Evolutionary conservation across 495 filamentous ascomycete genomes (phyloP), one percentile per base, ranked within the genome.

Genomic region (Cercophora scortea): DNA sequence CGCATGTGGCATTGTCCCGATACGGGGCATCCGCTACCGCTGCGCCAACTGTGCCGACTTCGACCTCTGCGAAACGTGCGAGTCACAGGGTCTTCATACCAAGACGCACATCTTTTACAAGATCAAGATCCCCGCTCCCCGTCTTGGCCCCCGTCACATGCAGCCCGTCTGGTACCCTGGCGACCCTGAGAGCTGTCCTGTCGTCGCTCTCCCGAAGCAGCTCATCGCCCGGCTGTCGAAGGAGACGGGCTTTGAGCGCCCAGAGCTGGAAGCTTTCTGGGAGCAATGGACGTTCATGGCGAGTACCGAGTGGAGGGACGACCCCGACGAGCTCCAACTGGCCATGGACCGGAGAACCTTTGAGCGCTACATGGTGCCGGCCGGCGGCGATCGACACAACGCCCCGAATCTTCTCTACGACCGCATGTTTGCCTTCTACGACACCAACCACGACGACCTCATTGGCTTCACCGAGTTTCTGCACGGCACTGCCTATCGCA

Each of bases 81-180:
- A 96, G 69, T 82, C 87, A 5, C 82, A 88, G 64, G 82, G 87
- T 48, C 73, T 89, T 0, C 94, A 99, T 64, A 82, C 78, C 54
- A 95, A 92, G 69, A 95, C 90, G 0, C 93, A 98, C 71, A 73
- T 98, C 42, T 96, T 98, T 74, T 95, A 92, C 75, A 97, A 97
- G 67, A 85, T 78, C 62, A 69, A 67, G 47, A 58, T 78, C 19
- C 74, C 74, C 11, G 71, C 71, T 41, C 73, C 74, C 1, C 64
- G 73, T 11, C 67, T 76, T 17, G 71, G 69, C 47, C 67, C 70
- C 39, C 65, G 73, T 46, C 81, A 90, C 62, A 82, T 83, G 11
- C 83, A 88, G 57, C 84, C 87, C 4, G 81, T 89, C 3, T 92
- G 87, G 84, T 97, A 97, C 65, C 87, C 94, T 9, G 94, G 93